Conservation (phyloP, 305 asterid genomes). For the Solanum hybrid region DNA sequence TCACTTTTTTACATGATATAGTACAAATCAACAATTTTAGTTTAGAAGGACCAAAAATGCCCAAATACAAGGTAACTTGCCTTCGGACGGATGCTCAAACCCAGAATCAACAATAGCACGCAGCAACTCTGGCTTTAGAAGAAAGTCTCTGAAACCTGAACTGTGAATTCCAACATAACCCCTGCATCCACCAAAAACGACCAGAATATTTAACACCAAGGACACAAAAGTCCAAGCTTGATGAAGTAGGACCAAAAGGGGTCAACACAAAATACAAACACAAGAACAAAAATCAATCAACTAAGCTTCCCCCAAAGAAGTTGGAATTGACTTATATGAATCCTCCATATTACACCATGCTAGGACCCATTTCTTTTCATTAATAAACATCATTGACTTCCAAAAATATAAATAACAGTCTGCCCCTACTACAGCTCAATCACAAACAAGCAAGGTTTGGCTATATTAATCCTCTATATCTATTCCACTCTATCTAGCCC, state of each 20-base stretch:
- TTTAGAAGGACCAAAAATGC: neutral
- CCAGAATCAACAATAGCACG: conserved; percentile 93
- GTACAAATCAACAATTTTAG: neutral
- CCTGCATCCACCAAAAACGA: conserved; percentile 18
- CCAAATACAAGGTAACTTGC: conserved; percentile 25
- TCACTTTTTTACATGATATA: neutral
- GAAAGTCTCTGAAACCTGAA: conserved; percentile 93
- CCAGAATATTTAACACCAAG: neutral
- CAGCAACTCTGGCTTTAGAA: conserved; percentile 83
- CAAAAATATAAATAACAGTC: neutral
- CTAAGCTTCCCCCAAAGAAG: too few species aligned
- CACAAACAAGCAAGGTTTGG: neutral
- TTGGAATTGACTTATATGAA: neutral
- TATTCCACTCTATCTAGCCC: neutral
- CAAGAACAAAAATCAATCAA: too few species aligned
- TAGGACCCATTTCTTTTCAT: neutral
- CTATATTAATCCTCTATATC: neutral
- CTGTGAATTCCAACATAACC: conserved; percentile 93
- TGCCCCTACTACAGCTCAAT: neutral
- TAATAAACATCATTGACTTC: neutral
- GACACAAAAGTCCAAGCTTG: neutral
- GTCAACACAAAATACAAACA: too few species aligned
- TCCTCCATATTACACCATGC: neutral
- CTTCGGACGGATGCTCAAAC: conserved; percentile 96
- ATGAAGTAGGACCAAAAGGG: too few species aligned